Percentiles rank a stretch among this genome's conserved stretches.
These are phyloP conservation scores for Aethionema arabicum DNA, from an alignment of 345 rosid species.

Conservation along the genomic window DNA sequence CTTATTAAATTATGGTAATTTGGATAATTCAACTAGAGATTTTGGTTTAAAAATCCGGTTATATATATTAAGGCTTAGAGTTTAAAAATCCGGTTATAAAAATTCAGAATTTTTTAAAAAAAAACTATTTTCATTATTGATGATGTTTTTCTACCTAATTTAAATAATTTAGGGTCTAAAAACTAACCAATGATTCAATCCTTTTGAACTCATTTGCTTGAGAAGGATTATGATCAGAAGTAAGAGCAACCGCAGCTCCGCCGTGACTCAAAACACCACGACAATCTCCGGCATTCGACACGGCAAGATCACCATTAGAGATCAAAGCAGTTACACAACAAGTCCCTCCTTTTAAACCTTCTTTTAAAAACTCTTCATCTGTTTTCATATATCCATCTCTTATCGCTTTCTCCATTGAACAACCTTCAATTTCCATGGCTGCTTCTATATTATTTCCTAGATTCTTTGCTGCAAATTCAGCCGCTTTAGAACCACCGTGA, in stretches of 20 bases:
- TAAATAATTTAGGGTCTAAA: constrained; percentile 4
- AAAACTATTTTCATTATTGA: not conserved
- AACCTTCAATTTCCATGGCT: constrained; percentile 36
- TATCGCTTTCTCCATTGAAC: constrained; percentile 45
- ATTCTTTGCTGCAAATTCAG: constrained; percentile 68
- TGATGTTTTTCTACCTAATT: no score
- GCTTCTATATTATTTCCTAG: constrained; percentile 57
- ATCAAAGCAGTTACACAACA: constrained; percentile 83
- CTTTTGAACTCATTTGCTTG: constrained; percentile 59
- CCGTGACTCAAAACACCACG: constrained; percentile 71
- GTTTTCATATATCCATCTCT: constrained; percentile 60
- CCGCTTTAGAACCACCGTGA: constrained; percentile 83
- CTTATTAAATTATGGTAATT: no score
- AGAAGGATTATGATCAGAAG: constrained; percentile 75
- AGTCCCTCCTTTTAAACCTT: constrained; percentile 61
- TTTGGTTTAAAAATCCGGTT: no score
- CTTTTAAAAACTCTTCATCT: constrained; percentile 56
- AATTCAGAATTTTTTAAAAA: no score
- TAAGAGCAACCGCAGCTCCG: constrained; percentile 77
- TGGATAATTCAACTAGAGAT: no score
- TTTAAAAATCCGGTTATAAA: no score
- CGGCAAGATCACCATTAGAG: constrained; percentile 48
- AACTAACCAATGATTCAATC: constrained; percentile 63
- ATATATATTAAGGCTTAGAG: no score
- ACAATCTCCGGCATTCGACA: constrained; percentile 84